A percentile compares a stretch with the other conserved stretches of the same genome.
phyloP scores from a whole-genome alignment of 1,284 basidiomycete genomes.

The Rhodotorula sp. region DNA sequence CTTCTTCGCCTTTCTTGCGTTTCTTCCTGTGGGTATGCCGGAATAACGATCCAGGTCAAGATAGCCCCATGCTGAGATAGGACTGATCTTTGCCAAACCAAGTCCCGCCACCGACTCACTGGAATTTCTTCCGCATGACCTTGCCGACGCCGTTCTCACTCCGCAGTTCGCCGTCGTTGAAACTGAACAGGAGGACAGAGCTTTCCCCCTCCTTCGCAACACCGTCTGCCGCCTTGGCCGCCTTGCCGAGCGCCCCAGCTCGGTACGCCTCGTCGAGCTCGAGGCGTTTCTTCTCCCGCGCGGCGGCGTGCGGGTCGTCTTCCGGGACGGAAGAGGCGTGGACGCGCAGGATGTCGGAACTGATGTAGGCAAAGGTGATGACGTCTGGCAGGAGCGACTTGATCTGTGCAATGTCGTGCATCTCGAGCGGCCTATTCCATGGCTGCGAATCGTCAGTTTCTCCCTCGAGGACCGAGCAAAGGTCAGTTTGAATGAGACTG shows the following conservation, averaged over 20 bases:
- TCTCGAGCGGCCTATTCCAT: constrained; percentile 66
- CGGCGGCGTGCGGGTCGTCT: constrained; percentile 15
- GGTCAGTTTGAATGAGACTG: constrained; percentile 32
- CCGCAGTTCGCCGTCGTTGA: constrained; percentile 52
- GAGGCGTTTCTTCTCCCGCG: constrained; percentile 41
- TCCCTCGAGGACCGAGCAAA: background rate
- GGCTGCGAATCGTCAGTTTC: background rate
- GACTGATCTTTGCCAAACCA: too few species aligned
- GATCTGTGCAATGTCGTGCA: constrained; percentile 75
- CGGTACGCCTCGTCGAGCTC: constrained; percentile 45
- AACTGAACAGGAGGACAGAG: constrained; percentile 48
- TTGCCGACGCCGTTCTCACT: constrained; percentile 48
- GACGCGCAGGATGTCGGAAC: constrained; percentile 63
- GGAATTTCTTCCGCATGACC: constrained; percentile 42
- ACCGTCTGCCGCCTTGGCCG: constrained; percentile 6
- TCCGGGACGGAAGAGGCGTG: constrained; percentile 51
- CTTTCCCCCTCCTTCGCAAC: constrained; percentile 35
- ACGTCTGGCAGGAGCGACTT: constrained; percentile 84
- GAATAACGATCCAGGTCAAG: too few species aligned
- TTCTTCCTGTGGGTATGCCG: background rate
- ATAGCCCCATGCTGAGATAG: too few species aligned
- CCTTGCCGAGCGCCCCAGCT: constrained; percentile 18
- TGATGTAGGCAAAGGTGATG: constrained; percentile 78
- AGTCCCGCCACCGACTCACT: constrained; percentile 17
- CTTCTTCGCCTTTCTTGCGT: constrained; percentile 33